Percentiles rank a stretch among this genome's conserved stretches.
Evolutionary conservation across 140 eudicot genomes (phyloP).

Genomic region (Anethum foeniculum): DNA sequence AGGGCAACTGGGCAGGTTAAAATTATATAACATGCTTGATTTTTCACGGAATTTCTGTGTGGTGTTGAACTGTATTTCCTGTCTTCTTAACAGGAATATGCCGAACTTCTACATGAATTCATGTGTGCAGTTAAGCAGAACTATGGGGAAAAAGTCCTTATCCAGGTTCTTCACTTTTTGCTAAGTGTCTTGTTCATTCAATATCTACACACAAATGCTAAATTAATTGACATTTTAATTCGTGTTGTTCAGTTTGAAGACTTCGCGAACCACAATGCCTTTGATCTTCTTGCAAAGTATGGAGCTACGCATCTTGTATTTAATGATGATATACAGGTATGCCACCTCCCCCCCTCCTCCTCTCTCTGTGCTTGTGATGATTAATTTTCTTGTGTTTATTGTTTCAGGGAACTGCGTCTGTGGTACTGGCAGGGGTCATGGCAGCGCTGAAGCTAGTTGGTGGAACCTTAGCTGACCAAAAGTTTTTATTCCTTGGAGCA

Average conservation of each 20-base stretch:
- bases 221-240: constrained; percentile 1
- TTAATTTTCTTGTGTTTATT: background rate
- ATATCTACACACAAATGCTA: background rate
- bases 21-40: background rate
- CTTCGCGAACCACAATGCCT: constrained; percentile 98
- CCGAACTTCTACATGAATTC: constrained; percentile 81
- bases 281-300: constrained; percentile 69
- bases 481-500: constrained; percentile 83
- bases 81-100: constrained; percentile 61
- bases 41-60: background rate
- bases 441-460: constrained; percentile 65
- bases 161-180: constrained; percentile 55
- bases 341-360: background rate
- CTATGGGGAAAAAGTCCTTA: constrained; percentile 87
- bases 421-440: constrained; percentile 80
- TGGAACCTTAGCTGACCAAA: constrained; percentile 71
- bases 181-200: background rate
- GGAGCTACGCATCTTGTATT: constrained; percentile 84
- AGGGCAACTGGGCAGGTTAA: constrained; percentile 82
- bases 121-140: constrained; percentile 92
- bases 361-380: background rate
- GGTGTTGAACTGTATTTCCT: background rate
- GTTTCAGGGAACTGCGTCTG: constrained; percentile 88
- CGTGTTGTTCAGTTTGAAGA: constrained; percentile 68
- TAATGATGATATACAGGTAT: constrained; percentile 95